Conservation (phyloP, 768 basidiomycete genomes). For the Termitomyces sp. region DNA sequence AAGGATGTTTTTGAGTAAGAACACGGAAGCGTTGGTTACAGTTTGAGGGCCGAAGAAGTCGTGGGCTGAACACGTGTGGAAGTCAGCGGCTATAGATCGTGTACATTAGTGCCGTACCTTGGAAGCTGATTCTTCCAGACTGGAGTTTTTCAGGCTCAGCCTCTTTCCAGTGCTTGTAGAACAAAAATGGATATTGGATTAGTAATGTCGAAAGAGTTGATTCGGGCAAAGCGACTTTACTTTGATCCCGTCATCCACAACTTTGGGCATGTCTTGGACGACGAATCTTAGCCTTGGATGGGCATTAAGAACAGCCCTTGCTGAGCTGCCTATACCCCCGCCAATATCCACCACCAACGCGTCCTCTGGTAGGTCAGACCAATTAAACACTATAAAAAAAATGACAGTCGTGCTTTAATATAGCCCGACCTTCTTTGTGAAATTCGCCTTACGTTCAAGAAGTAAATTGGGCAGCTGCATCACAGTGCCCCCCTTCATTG, state of each 20-base stretch:
- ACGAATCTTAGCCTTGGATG: constrained; percentile 32
- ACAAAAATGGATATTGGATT: not conserved
- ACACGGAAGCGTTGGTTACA: constrained; percentile 36
- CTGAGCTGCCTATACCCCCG: constrained; percentile 52
- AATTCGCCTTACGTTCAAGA: constrained; percentile 10
- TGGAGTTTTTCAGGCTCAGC: constrained; percentile 19
- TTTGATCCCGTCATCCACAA: constrained; percentile 5
- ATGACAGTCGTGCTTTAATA: not conserved
- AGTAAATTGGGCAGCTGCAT: constrained; percentile 14
- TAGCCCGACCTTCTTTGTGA: not conserved
- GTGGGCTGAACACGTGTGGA: constrained; percentile 14
- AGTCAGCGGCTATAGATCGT: not conserved
- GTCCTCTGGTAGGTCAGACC: constrained; percentile 40
- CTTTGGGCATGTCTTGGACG: constrained; percentile 47
- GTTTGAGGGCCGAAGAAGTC: constrained; percentile 38
- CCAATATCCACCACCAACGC: constrained; percentile 58
- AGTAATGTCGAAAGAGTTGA: not conserved
- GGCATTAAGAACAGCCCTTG: not conserved
- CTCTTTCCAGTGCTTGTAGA: constrained; percentile 11
- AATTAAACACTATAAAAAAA: constrained; percentile 42
- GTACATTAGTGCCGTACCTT: constrained; percentile 15
- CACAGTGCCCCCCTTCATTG: constrained; percentile 17
- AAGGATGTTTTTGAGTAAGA: constrained; percentile 50
- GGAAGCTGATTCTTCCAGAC: constrained; percentile 20
- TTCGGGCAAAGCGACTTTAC: not conserved